Evolutionary conservation across 2,329 filamentous ascomycete genomes (phyloP), one percentile per base, ranked within the genome.

Genomic region (Trichoderma brevicompactum): DNA sequence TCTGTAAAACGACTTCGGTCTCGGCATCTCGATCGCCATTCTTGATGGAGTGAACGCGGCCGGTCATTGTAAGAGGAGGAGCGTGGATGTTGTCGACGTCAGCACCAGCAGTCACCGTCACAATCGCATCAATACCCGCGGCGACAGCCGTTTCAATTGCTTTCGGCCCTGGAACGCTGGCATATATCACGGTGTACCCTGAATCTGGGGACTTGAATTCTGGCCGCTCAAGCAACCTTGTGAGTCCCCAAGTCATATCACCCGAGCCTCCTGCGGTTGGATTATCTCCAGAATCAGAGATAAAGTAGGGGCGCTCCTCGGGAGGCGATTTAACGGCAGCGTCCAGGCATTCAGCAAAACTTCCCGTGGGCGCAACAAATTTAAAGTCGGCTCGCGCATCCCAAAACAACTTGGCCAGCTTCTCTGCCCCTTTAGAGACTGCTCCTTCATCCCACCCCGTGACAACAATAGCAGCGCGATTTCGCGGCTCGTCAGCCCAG

Each of bases 251-350:
- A 0, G 82, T 84, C 15, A 85, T 79, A 68, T 85, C 82, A 0
- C 83, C 83, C 0, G 82, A 81, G 0, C 82, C 83, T 5, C 83
- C 83, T 1, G 83, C 83, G 0, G 83, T 85, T 7, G 83, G 83
- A 59, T 85, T 85, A 65, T 85, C 83, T 0, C 83, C 83, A 1
- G 82, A 85, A 70, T 85, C 83, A 0, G 82, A 85, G 64, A 85
- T 81, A 69, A 85, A 85, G 66, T 78, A 85, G 0, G 83, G 83
- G 7, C 77, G 76, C 15, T 75, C 72, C 1, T 71, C 65, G 0
- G 79, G 78, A 5, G 69, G 49, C 0, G 71, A 70, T 10, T 58
- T 67, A 8, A 84, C 69, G 0, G 82, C 83, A 0, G 73, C 70
- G 62, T 84, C 80, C 0, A 85, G 72, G 46, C 82, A 85, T 67